Conservation (phyloP, 2,329 filamentous ascomycete genomes). For the Diaporthe citrichinensis region DNA sequence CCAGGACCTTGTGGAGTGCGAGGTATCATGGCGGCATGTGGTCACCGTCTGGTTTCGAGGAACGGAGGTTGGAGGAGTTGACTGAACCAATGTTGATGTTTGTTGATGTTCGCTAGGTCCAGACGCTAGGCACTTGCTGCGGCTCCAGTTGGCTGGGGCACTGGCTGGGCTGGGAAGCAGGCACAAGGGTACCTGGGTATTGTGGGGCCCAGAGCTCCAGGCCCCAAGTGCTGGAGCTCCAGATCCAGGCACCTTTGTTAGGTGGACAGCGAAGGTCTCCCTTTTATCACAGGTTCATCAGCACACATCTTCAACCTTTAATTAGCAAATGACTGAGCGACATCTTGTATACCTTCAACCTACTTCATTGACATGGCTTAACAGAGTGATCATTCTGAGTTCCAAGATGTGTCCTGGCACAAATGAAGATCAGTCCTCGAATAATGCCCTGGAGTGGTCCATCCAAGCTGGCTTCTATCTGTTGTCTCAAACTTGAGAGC, state of each 20-base stretch:
- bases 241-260: neutral
- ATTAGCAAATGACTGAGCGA: too few species aligned
- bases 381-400: neutral
- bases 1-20: conserved; percentile 46
- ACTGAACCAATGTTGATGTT: conserved; percentile 28
- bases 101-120: conserved; percentile 6
- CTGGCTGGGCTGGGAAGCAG: neutral
- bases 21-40: conserved; percentile 40
- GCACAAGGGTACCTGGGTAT: neutral
- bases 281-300: neutral
- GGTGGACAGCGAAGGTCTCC: neutral
- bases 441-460: neutral
- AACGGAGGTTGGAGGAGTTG: neutral
- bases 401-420: too few species aligned
- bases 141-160: conserved; percentile 22
- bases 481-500: too few species aligned
- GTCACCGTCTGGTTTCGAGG: neutral
- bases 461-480: neutral
- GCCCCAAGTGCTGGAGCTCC: neutral
- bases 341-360: too few species aligned
- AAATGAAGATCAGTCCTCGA: neutral
- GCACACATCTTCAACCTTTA: neutral
- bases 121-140: conserved; percentile 6
- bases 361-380: neutral
- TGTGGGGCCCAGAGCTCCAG: conserved; percentile 10